Percentiles rank a stretch among this genome's conserved stretches.
Conservation (phyloP, 2,329 filamentous ascomycete genomes). For the Scorias spongiosa region DNA sequence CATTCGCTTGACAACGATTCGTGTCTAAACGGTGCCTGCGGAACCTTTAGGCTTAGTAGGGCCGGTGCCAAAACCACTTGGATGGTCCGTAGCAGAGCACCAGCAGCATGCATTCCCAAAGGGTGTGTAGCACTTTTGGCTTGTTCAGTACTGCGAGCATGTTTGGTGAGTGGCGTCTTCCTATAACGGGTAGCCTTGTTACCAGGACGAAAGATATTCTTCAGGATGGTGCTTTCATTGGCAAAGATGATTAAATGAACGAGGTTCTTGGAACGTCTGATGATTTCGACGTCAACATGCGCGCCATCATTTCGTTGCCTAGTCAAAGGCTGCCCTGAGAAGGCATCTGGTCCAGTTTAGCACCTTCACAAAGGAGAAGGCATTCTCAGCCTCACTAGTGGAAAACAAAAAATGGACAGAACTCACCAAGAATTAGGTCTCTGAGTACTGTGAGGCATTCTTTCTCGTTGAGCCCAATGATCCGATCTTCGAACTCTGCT, state of each 20-base stretch:
- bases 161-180: neutral
- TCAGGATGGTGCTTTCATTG: conserved; percentile 7
- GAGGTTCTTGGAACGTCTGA: conserved; percentile 22
- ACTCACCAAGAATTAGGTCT: conserved; percentile 31
- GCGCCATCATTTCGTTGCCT: conserved; percentile 2
- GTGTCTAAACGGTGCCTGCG: conserved; percentile 1
- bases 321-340: no score
- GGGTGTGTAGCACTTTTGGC: neutral
- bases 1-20: conserved; percentile 3
- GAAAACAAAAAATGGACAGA: neutral
- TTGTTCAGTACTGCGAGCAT: no score
- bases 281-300: conserved; percentile 8
- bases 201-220: conserved; percentile 3
- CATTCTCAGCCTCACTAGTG: neutral
- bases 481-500: conserved; percentile 11
- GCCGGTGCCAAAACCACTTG: conserved; percentile 18
- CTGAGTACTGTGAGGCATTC: conserved; percentile 24
- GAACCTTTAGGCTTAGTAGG: conserved; percentile 5
- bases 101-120: neutral
- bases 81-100: conserved; percentile 11
- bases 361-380: no score
- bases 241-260: conserved; percentile 18
- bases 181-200: neutral
- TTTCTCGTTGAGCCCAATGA: conserved; percentile 15
- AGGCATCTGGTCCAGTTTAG: no score